phyloP scores from a whole-genome alignment of 441 rosid species.

The Omphalea diandra region DNA sequence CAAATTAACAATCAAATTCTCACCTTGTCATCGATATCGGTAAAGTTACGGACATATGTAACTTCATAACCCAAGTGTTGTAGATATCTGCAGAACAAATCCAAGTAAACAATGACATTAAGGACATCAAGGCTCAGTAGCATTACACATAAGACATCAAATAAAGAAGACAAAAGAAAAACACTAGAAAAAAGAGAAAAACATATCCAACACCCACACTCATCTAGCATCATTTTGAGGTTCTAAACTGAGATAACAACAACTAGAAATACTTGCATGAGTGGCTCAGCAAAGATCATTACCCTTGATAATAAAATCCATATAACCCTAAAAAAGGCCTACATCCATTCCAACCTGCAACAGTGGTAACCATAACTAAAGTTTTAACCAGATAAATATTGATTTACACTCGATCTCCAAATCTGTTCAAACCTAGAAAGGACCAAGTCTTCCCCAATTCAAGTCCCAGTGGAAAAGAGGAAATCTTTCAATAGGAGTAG shows the following conservation, averaged over 20 bases:
- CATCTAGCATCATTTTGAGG: not conserved
- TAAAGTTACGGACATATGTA: slow-evolving; percentile 62
- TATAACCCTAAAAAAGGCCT: no score
- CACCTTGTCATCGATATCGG: slow-evolving; percentile 82
- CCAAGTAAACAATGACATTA: not conserved
- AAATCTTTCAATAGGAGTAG: not conserved
- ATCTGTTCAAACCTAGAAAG: not conserved
- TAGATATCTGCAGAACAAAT: slow-evolving; percentile 59
- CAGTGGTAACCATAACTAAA: not conserved
- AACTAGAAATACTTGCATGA: not conserved
- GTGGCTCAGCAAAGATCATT: not conserved
- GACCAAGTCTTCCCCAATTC: no score
- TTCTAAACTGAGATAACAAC: not conserved
- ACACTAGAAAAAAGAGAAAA: no score
- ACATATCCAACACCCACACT: not conserved
- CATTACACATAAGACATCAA: not conserved
- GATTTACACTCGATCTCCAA: not conserved
- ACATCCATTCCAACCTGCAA: not conserved
- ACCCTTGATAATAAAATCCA: not conserved
- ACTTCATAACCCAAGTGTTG: slow-evolving; percentile 56
- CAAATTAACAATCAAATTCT: not conserved
- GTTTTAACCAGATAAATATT: not conserved
- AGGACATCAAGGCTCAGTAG: not conserved
- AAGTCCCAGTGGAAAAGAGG: not conserved
- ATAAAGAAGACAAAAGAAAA: not conserved